These are phyloP conservation scores for Magnolia officinalis DNA, from an alignment of 164 flowering plant species.

Conservation along the genomic window DNA sequence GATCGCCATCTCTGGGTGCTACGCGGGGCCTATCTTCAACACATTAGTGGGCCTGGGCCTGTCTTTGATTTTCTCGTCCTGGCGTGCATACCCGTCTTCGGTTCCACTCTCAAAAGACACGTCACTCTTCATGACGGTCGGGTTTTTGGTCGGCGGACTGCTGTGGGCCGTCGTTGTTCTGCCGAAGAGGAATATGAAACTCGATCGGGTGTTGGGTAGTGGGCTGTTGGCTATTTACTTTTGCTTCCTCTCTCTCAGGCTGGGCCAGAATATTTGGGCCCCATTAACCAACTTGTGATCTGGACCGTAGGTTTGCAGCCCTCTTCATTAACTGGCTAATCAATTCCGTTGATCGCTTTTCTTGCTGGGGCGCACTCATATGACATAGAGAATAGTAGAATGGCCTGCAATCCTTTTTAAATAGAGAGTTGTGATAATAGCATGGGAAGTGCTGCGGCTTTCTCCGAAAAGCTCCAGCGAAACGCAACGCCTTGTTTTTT, in stretches of 20 bases:
- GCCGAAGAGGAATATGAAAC: slow-evolving; percentile 36
- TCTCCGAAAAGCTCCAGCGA: too few species aligned
- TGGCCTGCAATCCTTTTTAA: too few species aligned
- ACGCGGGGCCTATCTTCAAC: slow-evolving; percentile 59
- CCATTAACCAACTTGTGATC: background rate
- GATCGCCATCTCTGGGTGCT: slow-evolving; percentile 48
- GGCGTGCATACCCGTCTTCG: slow-evolving; percentile 30
- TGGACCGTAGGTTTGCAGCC: too few species aligned
- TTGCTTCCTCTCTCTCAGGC: slow-evolving; percentile 24
- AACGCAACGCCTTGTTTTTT: too few species aligned
- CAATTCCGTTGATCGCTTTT: too few species aligned
- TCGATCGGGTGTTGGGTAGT: slow-evolving; percentile 34
- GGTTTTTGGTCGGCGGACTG: slow-evolving; percentile 36
- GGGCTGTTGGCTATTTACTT: slow-evolving; percentile 43
- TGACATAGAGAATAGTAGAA: too few species aligned
- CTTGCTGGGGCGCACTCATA: too few species aligned
- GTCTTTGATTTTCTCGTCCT: slow-evolving; percentile 34
- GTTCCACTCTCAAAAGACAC: slow-evolving; percentile 31
- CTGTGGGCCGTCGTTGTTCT: slow-evolving; percentile 43
- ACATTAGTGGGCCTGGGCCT: slow-evolving; percentile 47
- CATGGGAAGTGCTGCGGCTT: too few species aligned
- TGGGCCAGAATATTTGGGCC: slow-evolving; percentile 17
- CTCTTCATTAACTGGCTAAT: too few species aligned
- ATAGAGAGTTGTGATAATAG: too few species aligned
- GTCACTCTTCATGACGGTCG: slow-evolving; percentile 30